These are phyloP conservation scores for Coelastrella sp. DNA, from an alignment of 139 green algal genomes.

Conservation along the genomic window DNA sequence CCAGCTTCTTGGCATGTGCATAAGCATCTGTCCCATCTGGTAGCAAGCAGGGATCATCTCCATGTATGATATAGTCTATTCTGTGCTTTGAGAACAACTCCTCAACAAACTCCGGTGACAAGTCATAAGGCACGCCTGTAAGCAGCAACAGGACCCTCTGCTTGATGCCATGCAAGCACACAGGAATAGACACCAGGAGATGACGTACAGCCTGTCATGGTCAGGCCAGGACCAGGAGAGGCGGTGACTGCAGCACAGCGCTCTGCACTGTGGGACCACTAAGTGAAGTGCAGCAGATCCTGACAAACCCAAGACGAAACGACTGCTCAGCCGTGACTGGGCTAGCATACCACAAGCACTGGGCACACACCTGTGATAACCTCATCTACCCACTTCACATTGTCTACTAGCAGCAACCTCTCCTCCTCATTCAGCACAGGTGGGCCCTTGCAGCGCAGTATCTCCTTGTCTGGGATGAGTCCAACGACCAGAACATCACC, in stretches of 20 bases:
- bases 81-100: constrained; percentile 93
- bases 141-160: background rate
- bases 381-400: constrained; percentile 99
- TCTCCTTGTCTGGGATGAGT: constrained; percentile 95
- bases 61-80: constrained; percentile 99
- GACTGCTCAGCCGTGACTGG: background rate
- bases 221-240: too few relatives aligned
- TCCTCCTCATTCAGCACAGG: constrained; percentile 95
- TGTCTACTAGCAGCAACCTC: constrained; percentile 87
- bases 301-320: too few relatives aligned
- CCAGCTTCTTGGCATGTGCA: constrained; percentile 91
- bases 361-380: constrained; percentile 79
- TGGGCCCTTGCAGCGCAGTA: constrained; percentile 83
- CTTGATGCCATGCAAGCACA: too few relatives aligned
- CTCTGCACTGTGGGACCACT: too few relatives aligned
- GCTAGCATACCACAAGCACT: too few relatives aligned
- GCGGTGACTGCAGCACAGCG: too few relatives aligned
- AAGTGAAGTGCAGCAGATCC: too few relatives aligned
- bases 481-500: constrained; percentile 97
- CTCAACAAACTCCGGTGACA: constrained; percentile 93
- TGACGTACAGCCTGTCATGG: too few relatives aligned
- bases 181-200: too few relatives aligned
- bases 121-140: constrained; percentile 93
- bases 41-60: constrained; percentile 98
- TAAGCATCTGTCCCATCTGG: constrained; percentile 99